Base-by-base conservation (phyloP, 108 stramenopile species). In the Skeletonema marinoi region DNA sequence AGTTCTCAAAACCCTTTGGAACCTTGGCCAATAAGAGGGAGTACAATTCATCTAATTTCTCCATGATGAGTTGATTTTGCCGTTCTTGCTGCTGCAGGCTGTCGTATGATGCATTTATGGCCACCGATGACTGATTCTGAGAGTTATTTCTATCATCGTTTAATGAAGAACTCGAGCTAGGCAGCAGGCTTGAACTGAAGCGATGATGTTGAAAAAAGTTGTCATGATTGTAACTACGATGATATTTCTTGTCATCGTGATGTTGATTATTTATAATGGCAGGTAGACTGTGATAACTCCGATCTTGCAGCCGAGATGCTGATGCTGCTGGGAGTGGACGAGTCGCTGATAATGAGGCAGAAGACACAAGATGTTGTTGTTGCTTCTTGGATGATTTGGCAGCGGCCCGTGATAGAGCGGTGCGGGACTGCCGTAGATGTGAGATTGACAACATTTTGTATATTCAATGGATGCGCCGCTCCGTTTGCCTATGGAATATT, bases 1-100 rank as follows among this genome's bases (percentile, higher is more conserved):
- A 95, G 65, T 95, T 90, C 76, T 95, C 92, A 78, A 95, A 95
- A 38, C 94, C 93, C 73, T 88, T 90, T 14, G 92, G 92, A 16
- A 92, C 73, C 62, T 88, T 84, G 48, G 87, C 64, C 61, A 61
- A 35, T 4, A 78, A 60, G 64, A 75, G 65, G 10, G 83, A 60
- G 41, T 60, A 62, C 44, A 68, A 39, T 33, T 68, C 75, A 16
- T 76, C 67, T 30, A 68, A 19, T 61, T n/a, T 36, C 17, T 74
- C 68, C 44, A 56, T 33, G 12, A 68, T 0, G 11, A 50, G 68
- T 68, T 56, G 51, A 21, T 54, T 12, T 7, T 54, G 48, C 7
- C 6, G 42, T 14, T 11, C 42, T 14, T 1, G 42, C 42, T 14
- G 42, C 13, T 14, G 1, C 39, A 39, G 2, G 39, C 3, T 16